phyloP scores from a whole-genome alignment of 2,329 filamentous ascomycete species.

The Diaporthe caulivora region DNA sequence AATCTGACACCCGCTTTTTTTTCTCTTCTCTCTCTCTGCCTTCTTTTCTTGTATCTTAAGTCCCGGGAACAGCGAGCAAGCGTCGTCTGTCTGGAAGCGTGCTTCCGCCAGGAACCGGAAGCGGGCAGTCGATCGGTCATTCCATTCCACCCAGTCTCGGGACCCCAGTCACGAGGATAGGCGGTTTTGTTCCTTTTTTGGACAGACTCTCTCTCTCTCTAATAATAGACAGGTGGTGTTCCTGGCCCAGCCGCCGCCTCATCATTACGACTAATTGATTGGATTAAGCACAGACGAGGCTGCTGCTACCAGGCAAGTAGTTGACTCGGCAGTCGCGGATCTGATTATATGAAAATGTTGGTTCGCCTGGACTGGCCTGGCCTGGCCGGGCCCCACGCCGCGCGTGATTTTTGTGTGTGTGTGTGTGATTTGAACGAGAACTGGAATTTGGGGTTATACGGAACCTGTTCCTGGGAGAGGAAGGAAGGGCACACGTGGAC shows the following conservation, averaged over 20 bases:
- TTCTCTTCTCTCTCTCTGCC: neutral
- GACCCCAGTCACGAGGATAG: neutral
- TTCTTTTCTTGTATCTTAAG: neutral
- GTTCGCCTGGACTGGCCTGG: neutral
- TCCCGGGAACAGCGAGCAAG: neutral
- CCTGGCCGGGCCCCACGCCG: too few species aligned
- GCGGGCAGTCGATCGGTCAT: too few species aligned
- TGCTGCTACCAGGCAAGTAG: neutral
- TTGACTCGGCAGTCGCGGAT: neutral
- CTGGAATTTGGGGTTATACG: too few species aligned
- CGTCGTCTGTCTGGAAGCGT: too few species aligned
- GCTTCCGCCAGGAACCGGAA: too few species aligned
- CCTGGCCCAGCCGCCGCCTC: neutral
- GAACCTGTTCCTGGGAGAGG: too few species aligned
- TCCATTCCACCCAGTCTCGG: neutral
- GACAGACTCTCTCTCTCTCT: too few species aligned
- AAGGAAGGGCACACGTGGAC: too few species aligned
- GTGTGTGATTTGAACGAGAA: too few species aligned
- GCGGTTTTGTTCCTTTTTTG: too few species aligned
- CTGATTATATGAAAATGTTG: neutral
- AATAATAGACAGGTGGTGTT: slow-evolving; percentile 21
- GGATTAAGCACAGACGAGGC: neutral
- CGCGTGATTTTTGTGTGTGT: too few species aligned
- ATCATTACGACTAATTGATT: too few species aligned
- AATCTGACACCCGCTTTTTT: slow-evolving; percentile 13